Percentiles rank a stretch among this genome's conserved stretches.
These are phyloP conservation scores for Paramyrothecium roridum DNA, from an alignment of 2,329 filamentous ascomycete genomes.

Conservation along the genomic window DNA sequence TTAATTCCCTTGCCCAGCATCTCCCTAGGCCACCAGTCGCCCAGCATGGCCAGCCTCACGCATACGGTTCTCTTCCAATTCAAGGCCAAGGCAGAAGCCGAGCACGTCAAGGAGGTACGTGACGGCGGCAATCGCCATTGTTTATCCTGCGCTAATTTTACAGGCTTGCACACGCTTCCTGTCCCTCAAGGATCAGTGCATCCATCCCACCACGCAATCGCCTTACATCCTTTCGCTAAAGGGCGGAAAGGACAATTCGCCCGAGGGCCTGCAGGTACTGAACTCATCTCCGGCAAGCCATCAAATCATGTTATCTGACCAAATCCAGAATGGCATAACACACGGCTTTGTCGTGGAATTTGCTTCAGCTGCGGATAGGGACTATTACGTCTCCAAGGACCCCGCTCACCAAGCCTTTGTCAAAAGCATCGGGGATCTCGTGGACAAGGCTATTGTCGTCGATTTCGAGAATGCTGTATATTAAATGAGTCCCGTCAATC, in stretches of 20 bases:
- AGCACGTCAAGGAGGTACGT: constrained; percentile 54
- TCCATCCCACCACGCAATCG: constrained; percentile 56
- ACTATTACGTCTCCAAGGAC: constrained; percentile 66
- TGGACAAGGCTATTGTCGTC: constrained; percentile 54
- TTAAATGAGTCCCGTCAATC: too few relatives aligned
- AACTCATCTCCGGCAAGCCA: background rate
- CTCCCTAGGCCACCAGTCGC: too few relatives aligned
- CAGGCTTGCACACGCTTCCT: constrained; percentile 34
- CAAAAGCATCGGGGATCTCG: constrained; percentile 39
- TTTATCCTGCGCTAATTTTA: background rate
- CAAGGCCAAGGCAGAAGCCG: constrained; percentile 45
- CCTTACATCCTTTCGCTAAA: constrained; percentile 58
- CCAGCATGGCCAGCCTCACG: constrained; percentile 32
- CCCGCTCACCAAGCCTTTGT: constrained; percentile 61
- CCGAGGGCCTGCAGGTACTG: constrained; percentile 56
- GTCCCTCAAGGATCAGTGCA: constrained; percentile 53
- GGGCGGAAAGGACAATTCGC: constrained; percentile 61
- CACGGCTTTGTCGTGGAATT: constrained; percentile 72
- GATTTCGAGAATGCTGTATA: constrained; percentile 54
- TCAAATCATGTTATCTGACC: background rate
- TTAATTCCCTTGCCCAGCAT: too few relatives aligned
- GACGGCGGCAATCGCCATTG: background rate
- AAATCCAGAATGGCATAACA: constrained; percentile 54
- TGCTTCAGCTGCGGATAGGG: constrained; percentile 56
- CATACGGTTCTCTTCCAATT: constrained; percentile 69